Base-by-base conservation (phyloP, 441 rosid genomes). In the Euphorbia celastroides region DNA sequence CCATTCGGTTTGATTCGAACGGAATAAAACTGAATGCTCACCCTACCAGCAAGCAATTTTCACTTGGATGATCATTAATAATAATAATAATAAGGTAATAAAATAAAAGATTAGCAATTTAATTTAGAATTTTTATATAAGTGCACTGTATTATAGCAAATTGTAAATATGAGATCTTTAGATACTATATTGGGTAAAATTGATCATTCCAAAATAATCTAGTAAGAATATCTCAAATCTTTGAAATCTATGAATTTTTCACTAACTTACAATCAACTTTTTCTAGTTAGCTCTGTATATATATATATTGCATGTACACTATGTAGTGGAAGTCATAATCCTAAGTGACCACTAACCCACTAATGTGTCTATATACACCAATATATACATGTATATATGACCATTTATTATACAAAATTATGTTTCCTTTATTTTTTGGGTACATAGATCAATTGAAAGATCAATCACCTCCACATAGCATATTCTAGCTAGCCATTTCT, bases 341-440 rank as follows among this genome's bases (percentile, higher is more conserved):
- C 38, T 13, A 42, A 62, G 66, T 62, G 66, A 62, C 23, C 55
- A 44, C 55, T 41, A 42, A 62, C 41, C 61, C 61, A 57, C 61
- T 57, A 57, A 57, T 41, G 0, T 3, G 54, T 55, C 17, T 0
- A 23, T 23, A 36, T 16, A 13, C 23, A 13, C 16, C 19, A 48
- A 17, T 22, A 14, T 7, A 64, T 66, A 11, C 2, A 5, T 31
- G 36, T 22, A 5, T 32, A 22, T 25, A 5, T 51, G 59, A 51
- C 22, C 2, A 57, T 41, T 54, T 41, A 56, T 57, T n/a, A 8
- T 27, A 14, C 19, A 55, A 25, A 25, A 2, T 25, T 25, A 2
- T 23, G 5, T 55, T 55, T 55, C 30, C 13, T 55, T 55, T 23
- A 55, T 27, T 48, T 17, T 17, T 48, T 12, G 22, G 54, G 22